Evolutionary conservation across 2,329 filamentous ascomycete species (phyloP).

Genomic region (Phyllosticta citribraziliensis): DNA sequence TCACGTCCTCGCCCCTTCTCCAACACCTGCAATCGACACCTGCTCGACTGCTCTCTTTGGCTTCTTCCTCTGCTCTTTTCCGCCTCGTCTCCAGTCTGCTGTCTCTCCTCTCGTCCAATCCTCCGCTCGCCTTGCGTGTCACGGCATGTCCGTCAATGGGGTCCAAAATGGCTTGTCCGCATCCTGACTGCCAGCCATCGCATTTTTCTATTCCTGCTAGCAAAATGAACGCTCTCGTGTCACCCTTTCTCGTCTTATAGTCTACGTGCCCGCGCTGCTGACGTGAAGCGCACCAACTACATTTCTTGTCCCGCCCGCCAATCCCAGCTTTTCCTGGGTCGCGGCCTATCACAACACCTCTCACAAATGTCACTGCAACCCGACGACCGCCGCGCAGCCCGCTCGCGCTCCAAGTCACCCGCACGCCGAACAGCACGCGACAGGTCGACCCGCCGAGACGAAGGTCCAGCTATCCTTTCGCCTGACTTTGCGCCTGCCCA

Average conservation of each 20-base stretch:
- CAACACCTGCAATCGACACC: background rate
- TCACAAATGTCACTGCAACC: conserved; percentile 30
- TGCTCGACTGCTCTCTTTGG: background rate
- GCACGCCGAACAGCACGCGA: conserved; percentile 24
- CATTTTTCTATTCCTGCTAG: background rate
- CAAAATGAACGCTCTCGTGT: conserved; percentile 2
- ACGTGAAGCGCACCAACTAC: conserved; percentile 1
- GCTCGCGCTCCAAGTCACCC: conserved; percentile 34
- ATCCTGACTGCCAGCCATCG: conserved; percentile 8
- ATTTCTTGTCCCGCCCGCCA: background rate
- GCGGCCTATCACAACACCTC: conserved; percentile 7
- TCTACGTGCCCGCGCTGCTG: conserved; percentile 5
- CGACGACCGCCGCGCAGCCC: conserved; percentile 29
- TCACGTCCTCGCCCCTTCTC: background rate
- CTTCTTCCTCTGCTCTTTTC: background rate
- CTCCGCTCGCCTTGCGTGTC: background rate
- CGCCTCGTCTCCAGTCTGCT: background rate
- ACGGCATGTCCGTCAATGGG: background rate
- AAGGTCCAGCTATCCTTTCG: conserved; percentile 5
- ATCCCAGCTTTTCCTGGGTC: background rate
- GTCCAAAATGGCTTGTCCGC: conserved; percentile 1
- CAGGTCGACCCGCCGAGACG: conserved; percentile 19
- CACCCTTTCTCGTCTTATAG: background rate
- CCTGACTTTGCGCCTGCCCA: conserved; percentile 13
- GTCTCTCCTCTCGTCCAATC: background rate